Evolutionary conservation across 1,284 basidiomycete species (phyloP), one percentile per base, ranked within the genome.

Genomic region (Pascua sp.): DNA sequence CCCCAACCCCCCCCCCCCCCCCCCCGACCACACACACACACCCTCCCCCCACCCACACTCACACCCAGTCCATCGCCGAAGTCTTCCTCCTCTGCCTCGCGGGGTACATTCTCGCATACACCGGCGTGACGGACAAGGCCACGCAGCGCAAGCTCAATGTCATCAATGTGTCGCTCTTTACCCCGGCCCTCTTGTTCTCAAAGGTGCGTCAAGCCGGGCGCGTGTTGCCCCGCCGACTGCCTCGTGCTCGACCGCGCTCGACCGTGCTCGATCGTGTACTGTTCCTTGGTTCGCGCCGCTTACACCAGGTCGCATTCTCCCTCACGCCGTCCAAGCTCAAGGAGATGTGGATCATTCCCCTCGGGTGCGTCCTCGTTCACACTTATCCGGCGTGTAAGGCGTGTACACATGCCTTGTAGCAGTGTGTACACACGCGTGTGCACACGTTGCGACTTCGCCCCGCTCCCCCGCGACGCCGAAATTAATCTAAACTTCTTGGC

Each of bases 281-380:
- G 24, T 32, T 4, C 24, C 24, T 32, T 5, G 2, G n/a, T 11
- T 17, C 18, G 10, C 43, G 17, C 32, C 8, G 43, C 51, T 53
- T 9, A 42, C 42, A 15, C 42, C 51, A 72, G 71, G 73, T 79
- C 37, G 77, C 77, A 11, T 76, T 77, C 63, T 78, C 78, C 16
- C 65, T 81, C 43, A 80, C 70, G 42, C 67, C 78, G 81, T 86
- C 83, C 42, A 92, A 94, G 79, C 79, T 95, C 11, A 82, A 83
- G 45, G 91, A 96, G 75, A 80, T 96, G 81, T 92, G 90, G 89
- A 84, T 95, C 61, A 91, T 96, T 38, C 93, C 93, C 7, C 81
- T 95, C 12, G 85, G 87, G 51, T 88, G 84, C 55, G 82, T 84
- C 32, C 24, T 32, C 24, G 24, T 32, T 7, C 24, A 7, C 24